Evolutionary conservation across 345 rosid genomes (phyloP).

Genomic region (Gossypium thurberi): DNA sequence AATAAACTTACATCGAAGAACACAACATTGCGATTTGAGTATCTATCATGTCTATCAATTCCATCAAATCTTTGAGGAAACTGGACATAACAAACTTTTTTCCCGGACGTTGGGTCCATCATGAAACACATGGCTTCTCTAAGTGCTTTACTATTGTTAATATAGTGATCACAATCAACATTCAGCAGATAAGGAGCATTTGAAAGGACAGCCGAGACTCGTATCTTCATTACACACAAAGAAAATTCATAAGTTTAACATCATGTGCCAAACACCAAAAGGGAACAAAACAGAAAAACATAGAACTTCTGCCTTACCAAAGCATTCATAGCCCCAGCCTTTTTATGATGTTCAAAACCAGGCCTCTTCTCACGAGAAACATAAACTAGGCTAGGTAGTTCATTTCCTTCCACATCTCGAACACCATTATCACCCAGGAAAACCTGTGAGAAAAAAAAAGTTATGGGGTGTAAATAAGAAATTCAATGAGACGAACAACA

Average conservation of each 20-base stretch:
- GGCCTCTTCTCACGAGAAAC: conserved; percentile 99
- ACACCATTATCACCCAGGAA: conserved; percentile 84
- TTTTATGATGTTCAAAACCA: conserved; percentile 94
- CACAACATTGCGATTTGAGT: conserved; percentile 91
- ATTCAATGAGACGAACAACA: background rate
- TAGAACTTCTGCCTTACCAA: conserved; percentile 40
- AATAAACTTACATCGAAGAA: conserved; percentile 82
- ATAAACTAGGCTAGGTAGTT: conserved; percentile 81
- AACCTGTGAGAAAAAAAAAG: conserved; percentile 39
- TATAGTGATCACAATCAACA: conserved; percentile 92
- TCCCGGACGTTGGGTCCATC: conserved; percentile 93
- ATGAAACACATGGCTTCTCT: conserved; percentile 99
- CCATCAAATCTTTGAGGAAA: conserved; percentile 99
- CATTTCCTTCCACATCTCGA: conserved; percentile 68
- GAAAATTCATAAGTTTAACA: background rate
- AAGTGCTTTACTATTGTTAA: conserved; percentile 89
- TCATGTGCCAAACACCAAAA: background rate
- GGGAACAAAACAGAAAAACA: background rate
- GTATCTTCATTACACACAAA: conserved; percentile 39
- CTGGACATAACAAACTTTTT: conserved; percentile 91
- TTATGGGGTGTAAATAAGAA: background rate
- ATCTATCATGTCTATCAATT: conserved; percentile 90
- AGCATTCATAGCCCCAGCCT: conserved; percentile 99
- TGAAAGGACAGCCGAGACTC: conserved; percentile 87
- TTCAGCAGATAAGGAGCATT: conserved; percentile 90